Evolutionary conservation across 306 rosid genomes (phyloP), one percentile per base, ranked within the genome.

Genomic region (Spatholobus suberectus): DNA sequence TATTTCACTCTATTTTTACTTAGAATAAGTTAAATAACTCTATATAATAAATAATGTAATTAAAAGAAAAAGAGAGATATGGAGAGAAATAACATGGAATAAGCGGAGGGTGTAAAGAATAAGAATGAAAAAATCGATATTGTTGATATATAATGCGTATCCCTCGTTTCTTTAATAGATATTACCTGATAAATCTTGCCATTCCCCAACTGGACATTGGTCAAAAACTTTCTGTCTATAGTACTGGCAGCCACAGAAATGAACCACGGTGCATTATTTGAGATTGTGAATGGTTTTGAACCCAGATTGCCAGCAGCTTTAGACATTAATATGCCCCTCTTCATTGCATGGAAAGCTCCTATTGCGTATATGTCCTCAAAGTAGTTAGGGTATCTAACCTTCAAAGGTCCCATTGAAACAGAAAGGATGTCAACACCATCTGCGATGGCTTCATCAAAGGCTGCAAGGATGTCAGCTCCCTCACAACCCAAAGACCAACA

Each of bases 171-270:
- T 29, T 29, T 29, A 29, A 29, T 29, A 3, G 32, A 29, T 29
- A 44, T 44, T 44, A 44, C 51, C 51, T 44, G 1, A 13, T 11
- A 44, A 2, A 44, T 1, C 13, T 3, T 12, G 5, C 51, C 51
- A 44, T 44, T 9, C 1, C 90, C 91, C 54, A 83, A 71, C 41
- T 4, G 54, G 8, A 88, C 82, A 18, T 65, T 66, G 5, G 91
- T 77, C 12, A 77, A 29, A 75, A 90, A 87, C 66, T 71, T 80
- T 6, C 90, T 80, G 23, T 89, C 92, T 2, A 76, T 83, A 32
- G 89, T 88, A 70, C 83, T 83, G 14, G 94, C 92, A 59, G 87
- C 90, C 47, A 89, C 92, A 18, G 85, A 76, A 21, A 90, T 61
- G 1, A 43, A 11, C 94, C 94, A 90, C 0, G 90, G 94, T 1